These are phyloP conservation scores for Abrus precatorius DNA, from an alignment of 306 rosid genomes.

Conservation along the genomic window DNA sequence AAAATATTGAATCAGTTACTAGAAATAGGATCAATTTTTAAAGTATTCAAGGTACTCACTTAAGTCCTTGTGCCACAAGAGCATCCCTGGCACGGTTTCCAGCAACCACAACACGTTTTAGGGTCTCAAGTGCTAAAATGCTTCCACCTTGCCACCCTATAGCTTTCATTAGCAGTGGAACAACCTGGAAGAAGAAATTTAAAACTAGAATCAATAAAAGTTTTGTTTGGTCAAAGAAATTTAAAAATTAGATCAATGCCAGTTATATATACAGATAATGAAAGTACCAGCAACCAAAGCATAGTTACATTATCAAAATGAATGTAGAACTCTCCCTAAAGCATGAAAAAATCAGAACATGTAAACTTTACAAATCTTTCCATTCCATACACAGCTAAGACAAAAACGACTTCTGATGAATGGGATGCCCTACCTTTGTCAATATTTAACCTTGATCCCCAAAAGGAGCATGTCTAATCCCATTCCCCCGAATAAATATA, in stretches of 20 bases:
- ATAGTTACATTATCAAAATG: constrained; percentile 12
- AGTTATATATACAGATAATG: constrained; percentile 19
- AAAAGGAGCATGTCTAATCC: neutral
- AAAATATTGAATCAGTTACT: constrained; percentile 24
- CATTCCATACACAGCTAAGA: constrained; percentile 18
- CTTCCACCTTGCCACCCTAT: constrained; percentile 99
- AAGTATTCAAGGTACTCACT: constrained; percentile 64
- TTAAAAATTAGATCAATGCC: neutral
- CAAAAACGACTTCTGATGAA: constrained; percentile 9
- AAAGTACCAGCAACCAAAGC: constrained; percentile 9
- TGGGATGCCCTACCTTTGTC: constrained; percentile 16
- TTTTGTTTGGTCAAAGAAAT: neutral
- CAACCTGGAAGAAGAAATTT: constrained; percentile 72
- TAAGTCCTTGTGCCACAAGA: constrained; percentile 99
- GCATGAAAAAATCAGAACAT: constrained; percentile 18
- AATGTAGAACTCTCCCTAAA: constrained; percentile 24
- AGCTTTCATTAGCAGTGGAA: constrained; percentile 97
- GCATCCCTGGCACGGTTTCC: constrained; percentile 99
- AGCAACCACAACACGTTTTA: constrained; percentile 99
- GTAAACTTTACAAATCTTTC: constrained; percentile 5
- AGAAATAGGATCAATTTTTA: neutral
- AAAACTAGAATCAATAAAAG: neutral
- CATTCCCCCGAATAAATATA: neutral
- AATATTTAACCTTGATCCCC: constrained; percentile 28
- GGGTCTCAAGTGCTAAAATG: constrained; percentile 96